Conservation (phyloP, 2,329 filamentous ascomycete species). For the Epichloe sylvatica region DNA sequence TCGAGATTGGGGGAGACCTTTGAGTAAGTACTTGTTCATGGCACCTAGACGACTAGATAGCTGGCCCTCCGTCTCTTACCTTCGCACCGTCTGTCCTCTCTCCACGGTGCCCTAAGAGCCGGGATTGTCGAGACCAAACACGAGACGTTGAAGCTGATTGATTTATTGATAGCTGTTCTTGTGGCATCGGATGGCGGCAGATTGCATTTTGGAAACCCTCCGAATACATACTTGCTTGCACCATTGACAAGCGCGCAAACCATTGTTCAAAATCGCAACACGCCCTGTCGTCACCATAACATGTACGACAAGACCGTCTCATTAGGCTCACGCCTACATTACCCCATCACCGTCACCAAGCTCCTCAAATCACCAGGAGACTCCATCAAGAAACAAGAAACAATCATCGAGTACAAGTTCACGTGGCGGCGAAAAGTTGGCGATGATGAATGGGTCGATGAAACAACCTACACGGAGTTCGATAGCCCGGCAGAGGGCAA, state of each 20-base stretch:
- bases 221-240: not conserved
- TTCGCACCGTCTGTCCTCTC: too few relatives aligned
- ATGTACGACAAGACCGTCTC: conserved; percentile 32
- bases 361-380: conserved; percentile 67
- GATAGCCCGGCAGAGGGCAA: conserved; percentile 73
- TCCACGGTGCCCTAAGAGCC: not conserved
- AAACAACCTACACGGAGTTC: conserved; percentile 62
- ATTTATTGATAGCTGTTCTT: not conserved
- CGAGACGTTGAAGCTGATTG: not conserved
- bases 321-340: conserved; percentile 56
- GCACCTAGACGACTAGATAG: not conserved
- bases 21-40: conserved; percentile 12
- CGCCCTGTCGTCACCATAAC: conserved; percentile 4
- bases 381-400: conserved; percentile 58
- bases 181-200: not conserved
- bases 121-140: not conserved
- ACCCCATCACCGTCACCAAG: conserved; percentile 84
- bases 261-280: not conserved
- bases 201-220: not conserved
- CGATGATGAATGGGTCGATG: conserved; percentile 45
- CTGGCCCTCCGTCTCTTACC: not conserved
- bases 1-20: conserved; percentile 17
- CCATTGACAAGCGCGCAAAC: not conserved
- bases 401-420: conserved; percentile 78
- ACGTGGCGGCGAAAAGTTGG: conserved; percentile 64